Percentiles rank a stretch among this genome's conserved stretches.
Evolutionary conservation across 2,329 filamentous ascomycete genomes (phyloP).

Genomic region (Trichophyton mentagrophytes): DNA sequence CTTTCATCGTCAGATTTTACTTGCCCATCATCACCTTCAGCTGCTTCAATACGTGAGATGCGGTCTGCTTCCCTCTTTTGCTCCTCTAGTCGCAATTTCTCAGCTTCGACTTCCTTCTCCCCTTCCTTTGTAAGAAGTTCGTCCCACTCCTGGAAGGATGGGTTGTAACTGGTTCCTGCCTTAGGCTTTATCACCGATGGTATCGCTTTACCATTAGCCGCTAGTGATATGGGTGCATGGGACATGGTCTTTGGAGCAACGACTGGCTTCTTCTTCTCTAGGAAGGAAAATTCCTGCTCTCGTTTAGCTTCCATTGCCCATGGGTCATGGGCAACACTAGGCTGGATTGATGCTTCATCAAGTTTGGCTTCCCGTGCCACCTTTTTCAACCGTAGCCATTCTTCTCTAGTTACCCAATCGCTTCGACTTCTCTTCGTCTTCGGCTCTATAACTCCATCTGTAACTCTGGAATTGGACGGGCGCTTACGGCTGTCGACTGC

Average conservation of each 20-base stretch:
- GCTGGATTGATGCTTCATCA: conserved; percentile 44
- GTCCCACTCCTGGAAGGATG: conserved; percentile 74
- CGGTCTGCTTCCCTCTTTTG: conserved; percentile 55
- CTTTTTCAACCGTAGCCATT: conserved; percentile 62
- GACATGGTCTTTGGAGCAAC: conserved; percentile 65
- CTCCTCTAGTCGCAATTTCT: conserved; percentile 58
- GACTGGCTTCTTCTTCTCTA: conserved; percentile 52
- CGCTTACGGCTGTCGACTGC: conserved; percentile 71
- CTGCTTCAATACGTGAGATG: conserved; percentile 58
- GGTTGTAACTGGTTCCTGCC: conserved; percentile 86
- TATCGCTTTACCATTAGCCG: conserved; percentile 66
- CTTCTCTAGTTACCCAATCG: conserved; percentile 72
- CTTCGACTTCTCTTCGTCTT: conserved; percentile 61
- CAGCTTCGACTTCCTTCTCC: conserved; percentile 63
- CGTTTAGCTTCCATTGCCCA: conserved; percentile 48
- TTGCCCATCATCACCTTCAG: conserved; percentile 61
- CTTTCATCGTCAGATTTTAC: conserved; percentile 74
- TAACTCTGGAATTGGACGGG: conserved; percentile 45
- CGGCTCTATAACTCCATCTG: conserved; percentile 56
- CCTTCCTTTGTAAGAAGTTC: conserved; percentile 61
- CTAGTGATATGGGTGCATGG: conserved; percentile 64
- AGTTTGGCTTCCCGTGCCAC: conserved; percentile 56
- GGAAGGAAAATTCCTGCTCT: conserved; percentile 45
- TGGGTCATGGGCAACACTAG: conserved; percentile 50
- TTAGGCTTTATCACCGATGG: conserved; percentile 67